Evolutionary conservation across 129 eudicot species (phyloP).

Genomic region (Flaveria linearis): DNA sequence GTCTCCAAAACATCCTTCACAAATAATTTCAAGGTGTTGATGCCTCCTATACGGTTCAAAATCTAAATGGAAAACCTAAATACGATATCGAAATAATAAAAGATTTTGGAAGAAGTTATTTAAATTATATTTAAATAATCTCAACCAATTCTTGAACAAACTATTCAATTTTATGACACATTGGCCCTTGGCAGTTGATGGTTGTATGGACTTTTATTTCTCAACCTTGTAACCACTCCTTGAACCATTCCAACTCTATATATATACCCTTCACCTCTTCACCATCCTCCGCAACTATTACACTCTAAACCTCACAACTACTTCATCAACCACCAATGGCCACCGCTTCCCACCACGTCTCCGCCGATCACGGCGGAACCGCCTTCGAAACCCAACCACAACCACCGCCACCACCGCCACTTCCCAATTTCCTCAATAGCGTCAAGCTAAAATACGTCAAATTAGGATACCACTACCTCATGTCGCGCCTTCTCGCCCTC

Average conservation of each 20-base stretch:
- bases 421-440: constrained; percentile 30
- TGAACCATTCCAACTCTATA: neutral
- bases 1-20: no score
- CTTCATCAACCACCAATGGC: constrained; percentile 6
- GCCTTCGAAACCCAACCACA: neutral
- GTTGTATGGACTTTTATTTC: neutral
- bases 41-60: no score
- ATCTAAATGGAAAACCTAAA: no score
- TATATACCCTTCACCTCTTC: neutral
- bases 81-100: no score
- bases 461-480: constrained; percentile 37
- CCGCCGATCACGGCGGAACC: neutral
- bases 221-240: neutral
- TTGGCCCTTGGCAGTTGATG: neutral
- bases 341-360: constrained; percentile 1
- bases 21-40: no score
- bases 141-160: neutral
- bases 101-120: no score
- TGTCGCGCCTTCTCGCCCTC: constrained; percentile 23
- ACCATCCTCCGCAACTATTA: neutral
- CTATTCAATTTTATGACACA: neutral
- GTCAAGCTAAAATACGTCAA: constrained; percentile 39
- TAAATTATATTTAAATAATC: no score
- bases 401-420: neutral
- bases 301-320: neutral